These are phyloP conservation scores for Gaertneriomyces semiglobifer DNA, from an alignment of 192 early-diverging fungal species.

Conservation along the genomic window DNA sequence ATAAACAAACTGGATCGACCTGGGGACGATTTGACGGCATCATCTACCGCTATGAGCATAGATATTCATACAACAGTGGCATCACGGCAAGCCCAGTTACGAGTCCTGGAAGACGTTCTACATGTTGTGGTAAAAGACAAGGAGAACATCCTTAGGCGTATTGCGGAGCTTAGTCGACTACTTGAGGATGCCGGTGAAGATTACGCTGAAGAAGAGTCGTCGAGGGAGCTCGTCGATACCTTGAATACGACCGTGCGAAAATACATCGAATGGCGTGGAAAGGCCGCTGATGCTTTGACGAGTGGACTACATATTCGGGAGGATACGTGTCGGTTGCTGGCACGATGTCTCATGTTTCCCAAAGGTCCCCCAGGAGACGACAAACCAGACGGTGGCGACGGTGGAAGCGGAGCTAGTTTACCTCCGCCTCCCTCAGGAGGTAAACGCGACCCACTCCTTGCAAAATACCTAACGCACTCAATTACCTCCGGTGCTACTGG, in stretches of 20 bases:
- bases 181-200: neutral
- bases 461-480: too few species aligned
- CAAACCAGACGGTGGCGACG: neutral
- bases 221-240: constrained; percentile 8
- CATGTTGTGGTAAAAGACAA: constrained; percentile 4
- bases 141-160: neutral
- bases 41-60: constrained; percentile 9
- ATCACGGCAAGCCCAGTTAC: constrained; percentile 18
- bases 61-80: constrained; percentile 15
- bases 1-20: constrained; percentile 3
- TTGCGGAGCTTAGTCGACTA: constrained; percentile 8
- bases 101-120: constrained; percentile 12
- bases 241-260: neutral
- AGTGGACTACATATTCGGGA: neutral
- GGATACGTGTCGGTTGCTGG: constrained; percentile 11
- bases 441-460: too few species aligned
- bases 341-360: constrained; percentile 4
- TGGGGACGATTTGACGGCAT: neutral
- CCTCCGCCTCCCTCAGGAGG: neutral
- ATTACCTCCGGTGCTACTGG: too few species aligned
- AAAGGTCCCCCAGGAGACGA: neutral
- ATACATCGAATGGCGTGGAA: constrained; percentile 13
- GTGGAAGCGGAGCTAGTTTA: neutral
- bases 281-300: too few species aligned
- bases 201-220: neutral